phyloP scores from a whole-genome alignment of 352 stramenopile species.

The Phytophthora pseudosyringae region DNA sequence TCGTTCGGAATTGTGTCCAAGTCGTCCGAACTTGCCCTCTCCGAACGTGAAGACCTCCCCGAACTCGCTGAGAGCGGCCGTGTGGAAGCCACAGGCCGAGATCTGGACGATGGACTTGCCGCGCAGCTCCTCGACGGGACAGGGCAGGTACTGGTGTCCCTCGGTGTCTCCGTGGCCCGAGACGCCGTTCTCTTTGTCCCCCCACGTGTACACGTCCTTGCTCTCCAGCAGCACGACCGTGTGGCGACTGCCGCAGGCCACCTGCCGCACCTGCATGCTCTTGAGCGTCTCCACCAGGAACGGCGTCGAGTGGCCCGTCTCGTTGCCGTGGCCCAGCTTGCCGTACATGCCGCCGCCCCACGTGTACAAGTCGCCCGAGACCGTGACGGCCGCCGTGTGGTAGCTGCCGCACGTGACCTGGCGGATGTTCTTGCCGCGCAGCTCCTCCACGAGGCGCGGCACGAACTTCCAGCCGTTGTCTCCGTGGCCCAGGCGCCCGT shows the following conservation, averaged over 20 bases:
- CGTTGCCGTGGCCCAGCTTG: constrained; percentile 93
- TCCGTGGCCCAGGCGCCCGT: constrained; percentile 90
- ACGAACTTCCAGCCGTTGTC: constrained; percentile 98
- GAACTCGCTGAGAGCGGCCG: constrained; percentile 77
- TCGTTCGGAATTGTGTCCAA: constrained; percentile 86
- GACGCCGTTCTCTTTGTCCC: constrained; percentile 96
- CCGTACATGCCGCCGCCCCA: constrained; percentile 97
- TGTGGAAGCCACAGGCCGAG: constrained; percentile 89
- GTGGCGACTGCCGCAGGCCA: constrained; percentile 95
- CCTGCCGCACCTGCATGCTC: constrained; percentile 88
- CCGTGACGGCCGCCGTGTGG: constrained; percentile 95
- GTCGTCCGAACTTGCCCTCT: constrained; percentile 90
- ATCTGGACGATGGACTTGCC: constrained; percentile 91
- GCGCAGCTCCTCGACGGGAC: constrained; percentile 88
- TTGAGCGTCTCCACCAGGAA: constrained; percentile 95
- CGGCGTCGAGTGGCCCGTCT: constrained; percentile 93
- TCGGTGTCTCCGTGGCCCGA: constrained; percentile 95
- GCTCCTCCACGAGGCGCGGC: constrained; percentile 91
- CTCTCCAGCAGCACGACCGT: constrained; percentile 92
- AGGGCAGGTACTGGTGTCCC: constrained; percentile 95
- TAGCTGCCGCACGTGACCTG: constrained; percentile 97
- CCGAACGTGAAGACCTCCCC: constrained; percentile 95
- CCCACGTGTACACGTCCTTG: constrained; percentile 94
- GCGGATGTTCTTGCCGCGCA: constrained; percentile 90
- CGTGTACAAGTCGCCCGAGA: constrained; percentile 94